Evolutionary conservation across 306 rosid genomes (phyloP), one percentile per base, ranked within the genome.

Genomic region (Sicyos edulis): DNA sequence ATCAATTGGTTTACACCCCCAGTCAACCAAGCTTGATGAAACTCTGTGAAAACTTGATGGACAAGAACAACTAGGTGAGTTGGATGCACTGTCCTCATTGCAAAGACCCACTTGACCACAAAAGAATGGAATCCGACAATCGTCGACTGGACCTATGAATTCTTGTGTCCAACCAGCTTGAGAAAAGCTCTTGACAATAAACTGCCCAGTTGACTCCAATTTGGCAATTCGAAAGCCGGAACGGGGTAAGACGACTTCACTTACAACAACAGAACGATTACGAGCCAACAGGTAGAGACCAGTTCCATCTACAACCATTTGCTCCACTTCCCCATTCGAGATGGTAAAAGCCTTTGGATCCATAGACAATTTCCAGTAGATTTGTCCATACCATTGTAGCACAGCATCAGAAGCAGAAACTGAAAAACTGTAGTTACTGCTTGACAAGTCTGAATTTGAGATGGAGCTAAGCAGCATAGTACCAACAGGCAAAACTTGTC

Each of bases 311-410:
- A 87, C 10, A 8, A 82, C 75, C 96, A 92, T 88, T 73, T 79
- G 81, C 63, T 90, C 83, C 62, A 78, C 90, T 42, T 20, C 11
- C 44, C 29, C 40, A 68, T 77, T 77, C 7, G 93, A 85, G 74
- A 68, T 82, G 61, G 24, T 80, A 68, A 20, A 82, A 52, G 84
- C 90, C 0, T 52, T 52, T 64, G 81, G 70, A 19, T 68, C 88
- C 87, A 82, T 75, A 6, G 96, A 88, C 67, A 92, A 60, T 76
- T 79, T 87, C 98, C 98, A 92, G 60, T 92, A 90, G 65, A 85
- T 78, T 73, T 92, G 98, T 24, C 86, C 87, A 60, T 67, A 58
- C 98, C 98, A 92, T 67, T 80, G 86, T 66, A 88, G 85, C 49
- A 84, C 22, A 26, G 87, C 93, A 85, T 90, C 95, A 69, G 88